Evolutionary conservation across 768 basidiomycete genomes (phyloP), one percentile per base, ranked within the genome.

Genomic region (Pulveroboletus ravenelii): DNA sequence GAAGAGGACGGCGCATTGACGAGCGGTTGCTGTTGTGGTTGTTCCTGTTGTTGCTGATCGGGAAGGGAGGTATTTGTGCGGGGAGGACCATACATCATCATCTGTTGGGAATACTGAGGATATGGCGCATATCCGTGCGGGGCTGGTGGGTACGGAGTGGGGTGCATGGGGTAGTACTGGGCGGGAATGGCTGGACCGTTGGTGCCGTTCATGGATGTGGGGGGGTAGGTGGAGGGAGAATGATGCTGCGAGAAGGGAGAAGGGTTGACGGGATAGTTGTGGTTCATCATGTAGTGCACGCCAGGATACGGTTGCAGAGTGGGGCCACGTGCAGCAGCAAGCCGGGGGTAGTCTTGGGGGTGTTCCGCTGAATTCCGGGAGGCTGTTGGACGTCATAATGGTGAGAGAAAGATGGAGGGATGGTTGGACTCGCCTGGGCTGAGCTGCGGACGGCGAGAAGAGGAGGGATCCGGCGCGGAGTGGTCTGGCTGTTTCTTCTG

Each of bases 281-380:
- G 81, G 65, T 87, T 89, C 85, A 87, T 88, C 65, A 82, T 74
- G 60, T 64, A 71, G 41, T 78, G 81, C 9, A 78, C 71, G 23
- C 71, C 72, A 41, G 80, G 79, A 65, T 81, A 83, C 14, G 80
- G 77, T 59, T 78, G 80, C 54, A 78, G 74, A 51, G 70, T 65
- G 43, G 64, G 67, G 35, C 59, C 68, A 65, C 63, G 79, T 64
- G 64, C 74, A 65, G 54, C 62, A 65, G 59, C 66, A 50, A 69
- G 55, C 37, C 64, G 71, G 36, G 59, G 18, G 56, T 61, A 50
- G 49, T 65, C 65, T 50, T 67, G 61, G 20, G 51, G 15, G 39
- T 59, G 63, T 36, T 59, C 54, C 38, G 55, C 44, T 37, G 53
- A 39, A 45, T 40, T 57, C 54, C 56, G 53, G 44, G 64, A 42